Base-by-base conservation (phyloP, 2,329 filamentous ascomycete genomes). In the Alternaria brassicae region DNA sequence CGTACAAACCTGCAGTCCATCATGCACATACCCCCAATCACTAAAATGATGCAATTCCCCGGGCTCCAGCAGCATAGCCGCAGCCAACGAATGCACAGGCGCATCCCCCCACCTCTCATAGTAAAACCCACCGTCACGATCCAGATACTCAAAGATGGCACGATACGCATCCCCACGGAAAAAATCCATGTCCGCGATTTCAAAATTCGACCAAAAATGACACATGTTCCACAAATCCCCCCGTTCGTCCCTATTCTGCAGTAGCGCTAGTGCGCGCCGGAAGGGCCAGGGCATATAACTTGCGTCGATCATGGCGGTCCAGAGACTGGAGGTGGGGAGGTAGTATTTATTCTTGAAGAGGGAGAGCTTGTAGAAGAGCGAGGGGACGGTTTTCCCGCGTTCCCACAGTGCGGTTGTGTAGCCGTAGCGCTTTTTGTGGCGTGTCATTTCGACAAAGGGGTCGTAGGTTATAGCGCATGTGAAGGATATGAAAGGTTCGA, bases 121-220 rank as follows among this genome's bases (percentile, higher is more conserved):
- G 32, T 63, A 67, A 19, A 66, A 66, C 3, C 64, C 62, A 0
- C 62, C 62, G 6, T 62, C 60, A 3, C 53, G 34, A 32, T 68
- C 65, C 25, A 98, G 84, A 76, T 96, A 92, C 73, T 94, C 88
- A 75, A 98, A 98, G 77, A 97, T 96, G 63, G 94, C 91, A 74
- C 96, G 91, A 76, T 98, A 97, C 32, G 87, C 85, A 75, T 92
- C 86, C 70, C 91, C 91, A 49, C 94, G 84, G 89, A 92, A 98
- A 78, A 97, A 96, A 62, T 87, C 86, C 86, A 98, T 87, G 77
- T 97, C 91, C 41, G 86, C 93, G 71, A 98, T 94, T 80, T 98
- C 94, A 70, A 98, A 98, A 78, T 98, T 98, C 71, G 88, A 93
- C 94, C 94, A 98, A 82, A 97, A 97, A 78, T 98, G 94, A 78